Conservation (phyloP, 202 grass and related monocot species). For the Setaria viridis region DNA sequence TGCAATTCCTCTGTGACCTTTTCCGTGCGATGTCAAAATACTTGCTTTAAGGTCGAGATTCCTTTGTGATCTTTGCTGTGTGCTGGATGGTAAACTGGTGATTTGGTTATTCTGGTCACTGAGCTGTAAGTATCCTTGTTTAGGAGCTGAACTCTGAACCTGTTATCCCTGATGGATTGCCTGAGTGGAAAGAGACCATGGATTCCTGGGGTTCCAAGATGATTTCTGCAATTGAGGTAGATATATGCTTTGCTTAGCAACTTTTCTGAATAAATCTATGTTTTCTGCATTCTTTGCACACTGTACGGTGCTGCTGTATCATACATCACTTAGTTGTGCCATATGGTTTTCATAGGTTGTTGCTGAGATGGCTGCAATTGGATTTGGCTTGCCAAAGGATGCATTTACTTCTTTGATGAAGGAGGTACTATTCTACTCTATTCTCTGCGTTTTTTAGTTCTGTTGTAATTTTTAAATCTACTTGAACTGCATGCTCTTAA, state of each 20-base stretch:
- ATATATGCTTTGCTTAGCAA: background rate
- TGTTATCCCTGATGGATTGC: slow-evolving; percentile 90
- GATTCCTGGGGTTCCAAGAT: slow-evolving; percentile 96
- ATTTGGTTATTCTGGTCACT: background rate
- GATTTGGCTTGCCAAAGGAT: slow-evolving; percentile 86
- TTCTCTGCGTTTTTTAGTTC: background rate
- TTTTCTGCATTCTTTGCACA: background rate
- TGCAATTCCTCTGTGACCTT: background rate
- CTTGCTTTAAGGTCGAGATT: background rate
- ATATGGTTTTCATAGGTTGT: slow-evolving; percentile 62
- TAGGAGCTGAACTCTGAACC: slow-evolving; percentile 96
- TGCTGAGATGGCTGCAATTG: slow-evolving; percentile 96
- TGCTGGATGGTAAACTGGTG: background rate
- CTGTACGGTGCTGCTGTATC: background rate
- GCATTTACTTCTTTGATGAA: slow-evolving; percentile 99
- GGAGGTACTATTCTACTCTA: slow-evolving; percentile 67
- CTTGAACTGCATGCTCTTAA: background rate
- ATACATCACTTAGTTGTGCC: background rate
- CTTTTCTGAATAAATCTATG: slow-evolving; percentile 10
- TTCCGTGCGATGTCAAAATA: background rate
- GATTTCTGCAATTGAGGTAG: slow-evolving; percentile 92
- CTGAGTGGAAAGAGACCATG: slow-evolving; percentile 98
- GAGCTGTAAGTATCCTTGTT: slow-evolving; percentile 38
- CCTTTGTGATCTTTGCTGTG: background rate
- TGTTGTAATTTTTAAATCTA: background rate